Evolutionary conservation across 352 stramenopile genomes (phyloP).

Genomic region (Pythium brassicae): DNA sequence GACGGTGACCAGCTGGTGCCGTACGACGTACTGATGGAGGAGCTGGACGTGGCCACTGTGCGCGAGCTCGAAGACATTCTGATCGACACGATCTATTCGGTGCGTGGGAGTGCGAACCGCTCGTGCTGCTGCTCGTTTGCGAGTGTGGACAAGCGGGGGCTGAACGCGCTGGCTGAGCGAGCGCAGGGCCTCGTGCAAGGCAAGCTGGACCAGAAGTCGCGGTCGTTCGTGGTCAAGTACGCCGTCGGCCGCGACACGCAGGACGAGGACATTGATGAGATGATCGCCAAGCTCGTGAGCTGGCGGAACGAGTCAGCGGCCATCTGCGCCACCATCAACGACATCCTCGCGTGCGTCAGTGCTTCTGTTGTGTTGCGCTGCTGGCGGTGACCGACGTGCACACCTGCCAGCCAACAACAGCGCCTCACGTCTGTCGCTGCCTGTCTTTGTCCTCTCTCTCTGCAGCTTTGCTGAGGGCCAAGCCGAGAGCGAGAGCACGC

Average conservation of each 20-base stretch:
- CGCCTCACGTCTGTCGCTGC: neutral
- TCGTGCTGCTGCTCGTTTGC: neutral
- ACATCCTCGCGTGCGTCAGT: slow-evolving; percentile 48
- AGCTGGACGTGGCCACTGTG: slow-evolving; percentile 72
- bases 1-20: slow-evolving; percentile 50
- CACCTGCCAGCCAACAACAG: neutral
- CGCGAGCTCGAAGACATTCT: slow-evolving; percentile 91
- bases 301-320: slow-evolving; percentile 67
- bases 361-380: neutral
- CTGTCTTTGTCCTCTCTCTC: neutral
- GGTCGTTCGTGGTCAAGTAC: slow-evolving; percentile 82
- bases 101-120: slow-evolving; percentile 16
- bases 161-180: neutral
- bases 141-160: neutral
- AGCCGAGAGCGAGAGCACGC: slow-evolving; percentile 39
- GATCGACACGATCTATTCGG: slow-evolving; percentile 92
- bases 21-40: slow-evolving; percentile 76
- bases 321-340: slow-evolving; percentile 63
- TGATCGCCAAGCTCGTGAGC: slow-evolving; percentile 84
- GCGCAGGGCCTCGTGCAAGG: slow-evolving; percentile 81
- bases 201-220: slow-evolving; percentile 88
- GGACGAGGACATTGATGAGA: slow-evolving; percentile 77
- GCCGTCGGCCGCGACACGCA: slow-evolving; percentile 86
- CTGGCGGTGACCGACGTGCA: slow-evolving; percentile 6
- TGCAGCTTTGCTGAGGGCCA: slow-evolving; percentile 51